Base-by-base conservation (phyloP, 2,329 filamentous ascomycete species). In the Hypoxylon sp. region DNA sequence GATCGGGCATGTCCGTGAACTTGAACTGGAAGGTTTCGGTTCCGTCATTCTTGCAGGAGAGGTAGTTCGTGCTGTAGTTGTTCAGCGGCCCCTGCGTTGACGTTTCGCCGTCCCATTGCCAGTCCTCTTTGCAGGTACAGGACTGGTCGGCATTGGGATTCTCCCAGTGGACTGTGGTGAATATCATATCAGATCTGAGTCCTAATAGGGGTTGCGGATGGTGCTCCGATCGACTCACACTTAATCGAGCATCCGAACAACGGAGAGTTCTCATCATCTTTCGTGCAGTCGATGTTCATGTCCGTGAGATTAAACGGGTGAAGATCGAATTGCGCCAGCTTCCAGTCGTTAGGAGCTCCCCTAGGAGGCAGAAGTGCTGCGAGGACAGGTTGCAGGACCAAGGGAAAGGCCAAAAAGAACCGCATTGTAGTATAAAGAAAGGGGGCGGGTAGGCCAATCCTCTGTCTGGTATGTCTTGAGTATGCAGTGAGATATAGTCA, bases 21-120 rank as follows among this genome's bases (percentile, higher is more conserved):
- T 51, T 52, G 52, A 61, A 61, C 19, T 59, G 58, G 55, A 61
- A 61, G 4, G 46, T 3, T 17, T 40, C 47, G 42, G n/a, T 15
- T 4, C 11, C 21, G 8, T 48, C 34, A 7, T 27, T 8, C 12
- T 47, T 32, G 47, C 57, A 60, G 4, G 31, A 5, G 12, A 49
- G 12, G 46, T 59, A 59, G 7, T 37, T 25, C 19, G 47, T 54
- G 41, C 34, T 55, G 50, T 51, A 45, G 30, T 38, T 50, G 21
- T 55, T 52, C 17, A 19, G 6, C 17, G 26, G 17, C 7, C 45
- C 26, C 13, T 38, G 19, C 4, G 13, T 11, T 9, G 19, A 21
- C 5, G 40, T 51, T 16, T 40, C 15, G 20, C 53, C 45, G 32
- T 58, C 51, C 56, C 56, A 53, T 32, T 51, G 47, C 51, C 55